Evolutionary conservation across 2,329 filamentous ascomycete genomes (phyloP).

Genomic region (Stemphylium lycopersici): DNA sequence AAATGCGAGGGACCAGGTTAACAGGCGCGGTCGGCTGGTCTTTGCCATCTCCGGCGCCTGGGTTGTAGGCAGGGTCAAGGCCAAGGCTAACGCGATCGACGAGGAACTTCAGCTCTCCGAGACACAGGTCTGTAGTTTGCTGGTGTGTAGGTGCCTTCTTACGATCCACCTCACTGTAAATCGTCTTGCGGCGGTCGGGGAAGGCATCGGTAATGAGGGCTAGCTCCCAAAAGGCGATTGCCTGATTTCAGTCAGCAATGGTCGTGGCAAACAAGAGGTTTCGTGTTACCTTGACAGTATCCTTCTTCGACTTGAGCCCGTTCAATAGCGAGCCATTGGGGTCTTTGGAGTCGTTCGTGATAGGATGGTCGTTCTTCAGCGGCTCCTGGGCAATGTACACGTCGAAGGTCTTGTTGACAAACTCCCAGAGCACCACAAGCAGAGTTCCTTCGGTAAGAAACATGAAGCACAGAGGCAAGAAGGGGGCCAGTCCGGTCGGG

Average conservation of each 20-base stretch:
- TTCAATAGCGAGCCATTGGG: slow-evolving; percentile 88
- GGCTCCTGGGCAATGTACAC: slow-evolving; percentile 81
- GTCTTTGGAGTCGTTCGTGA: slow-evolving; percentile 85
- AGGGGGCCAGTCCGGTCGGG: slow-evolving; percentile 63
- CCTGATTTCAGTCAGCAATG: slow-evolving; percentile 50
- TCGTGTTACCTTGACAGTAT: slow-evolving; percentile 69
- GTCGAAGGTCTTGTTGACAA: slow-evolving; percentile 78
- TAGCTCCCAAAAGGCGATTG: slow-evolving; percentile 92
- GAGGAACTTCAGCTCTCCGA: slow-evolving; percentile 72
- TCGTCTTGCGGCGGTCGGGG: slow-evolving; percentile 74
- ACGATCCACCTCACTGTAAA: slow-evolving; percentile 88
- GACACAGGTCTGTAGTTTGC: slow-evolving; percentile 73
- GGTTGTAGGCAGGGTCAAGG: slow-evolving; percentile 34
- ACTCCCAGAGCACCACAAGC: slow-evolving; percentile 75
- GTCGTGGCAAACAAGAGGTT: not conserved
- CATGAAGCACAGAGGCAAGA: slow-evolving; percentile 62
- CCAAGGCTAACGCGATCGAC: slow-evolving; percentile 68
- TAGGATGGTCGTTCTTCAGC: slow-evolving; percentile 80
- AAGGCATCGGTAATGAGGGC: slow-evolving; percentile 78
- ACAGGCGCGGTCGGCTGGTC: slow-evolving; percentile 39
- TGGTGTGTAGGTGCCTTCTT: slow-evolving; percentile 80
- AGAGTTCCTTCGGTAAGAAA: slow-evolving; percentile 64
- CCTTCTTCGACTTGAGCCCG: slow-evolving; percentile 82
- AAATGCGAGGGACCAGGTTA: slow-evolving; percentile 57
- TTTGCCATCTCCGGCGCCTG: slow-evolving; percentile 19